These are phyloP conservation scores for Pestalotiopsis sp. DNA, from an alignment of 2,329 filamentous ascomycete species.

Conservation along the genomic window DNA sequence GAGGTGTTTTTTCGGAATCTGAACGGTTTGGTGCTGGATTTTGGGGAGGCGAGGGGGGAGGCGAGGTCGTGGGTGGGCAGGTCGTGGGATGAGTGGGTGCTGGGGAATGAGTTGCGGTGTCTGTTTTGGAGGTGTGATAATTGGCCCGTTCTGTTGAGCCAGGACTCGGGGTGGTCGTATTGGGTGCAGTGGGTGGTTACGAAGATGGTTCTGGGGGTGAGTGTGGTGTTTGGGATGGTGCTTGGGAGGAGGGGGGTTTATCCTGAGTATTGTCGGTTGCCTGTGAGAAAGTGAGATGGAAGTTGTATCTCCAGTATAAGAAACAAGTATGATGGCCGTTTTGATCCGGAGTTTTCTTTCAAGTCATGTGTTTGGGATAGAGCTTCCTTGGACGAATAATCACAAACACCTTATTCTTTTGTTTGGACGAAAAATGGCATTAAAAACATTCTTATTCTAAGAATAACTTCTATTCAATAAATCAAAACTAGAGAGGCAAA, in stretches of 20 bases:
- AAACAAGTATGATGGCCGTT: too few relatives aligned
- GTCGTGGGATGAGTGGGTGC: slow-evolving; percentile 11
- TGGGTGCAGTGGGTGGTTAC: slow-evolving; percentile 18
- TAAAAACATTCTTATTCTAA: too few relatives aligned
- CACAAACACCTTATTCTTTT: too few relatives aligned
- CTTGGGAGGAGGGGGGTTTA: neutral
- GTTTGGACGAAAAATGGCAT: too few relatives aligned
- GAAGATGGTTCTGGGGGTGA: neutral
- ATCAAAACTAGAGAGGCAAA: too few relatives aligned
- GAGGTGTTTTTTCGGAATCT: slow-evolving; percentile 52
- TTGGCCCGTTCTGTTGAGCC: slow-evolving; percentile 19
- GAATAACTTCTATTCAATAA: too few relatives aligned
- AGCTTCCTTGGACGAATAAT: too few relatives aligned
- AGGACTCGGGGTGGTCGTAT: slow-evolving; percentile 10
- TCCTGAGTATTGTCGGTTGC: neutral
- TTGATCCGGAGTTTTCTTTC: neutral
- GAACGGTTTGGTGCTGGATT: slow-evolving; percentile 40
- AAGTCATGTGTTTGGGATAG: neutral
- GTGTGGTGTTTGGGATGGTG: neutral
- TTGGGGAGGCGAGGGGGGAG: slow-evolving; percentile 5
- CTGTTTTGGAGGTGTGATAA: slow-evolving; percentile 26
- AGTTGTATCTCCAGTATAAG: neutral
- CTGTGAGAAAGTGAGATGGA: neutral
- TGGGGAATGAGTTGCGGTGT: slow-evolving; percentile 21
- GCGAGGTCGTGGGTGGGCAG: neutral